Evolutionary conservation across 163 green algal genomes (phyloP).

Genomic region (Coccomyxa subellipsoidea): DNA sequence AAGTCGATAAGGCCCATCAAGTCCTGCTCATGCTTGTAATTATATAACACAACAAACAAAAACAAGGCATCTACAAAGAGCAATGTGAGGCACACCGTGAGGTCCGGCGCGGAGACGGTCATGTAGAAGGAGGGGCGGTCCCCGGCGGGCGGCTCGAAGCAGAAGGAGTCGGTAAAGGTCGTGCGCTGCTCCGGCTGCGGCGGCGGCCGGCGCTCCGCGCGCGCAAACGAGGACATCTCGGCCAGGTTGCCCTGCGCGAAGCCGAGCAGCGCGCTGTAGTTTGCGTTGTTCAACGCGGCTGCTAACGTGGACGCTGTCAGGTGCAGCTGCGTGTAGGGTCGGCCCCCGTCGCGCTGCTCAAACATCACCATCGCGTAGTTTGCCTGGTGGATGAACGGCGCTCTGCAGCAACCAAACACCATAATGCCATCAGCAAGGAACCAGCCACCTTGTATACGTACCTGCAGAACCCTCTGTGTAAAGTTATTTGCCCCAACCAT

Average conservation of each 20-base stretch:
- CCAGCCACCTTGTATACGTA: too few species aligned
- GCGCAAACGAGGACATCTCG: slow-evolving; percentile 23
- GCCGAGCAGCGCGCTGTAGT: slow-evolving; percentile 25
- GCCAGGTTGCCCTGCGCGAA: slow-evolving; percentile 30
- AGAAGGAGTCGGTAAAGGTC: slow-evolving; percentile 38
- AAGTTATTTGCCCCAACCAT: too few species aligned
- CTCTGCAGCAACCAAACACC: slow-evolving; percentile 12
- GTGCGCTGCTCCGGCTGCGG: slow-evolving; percentile 5
- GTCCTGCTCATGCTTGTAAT: background rate
- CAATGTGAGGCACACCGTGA: slow-evolving; percentile 42
- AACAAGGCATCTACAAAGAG: too few species aligned
- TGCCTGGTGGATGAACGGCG: slow-evolving; percentile 31
- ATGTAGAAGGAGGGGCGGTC: slow-evolving; percentile 48
- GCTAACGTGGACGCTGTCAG: slow-evolving; percentile 3
- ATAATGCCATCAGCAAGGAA: too few species aligned
- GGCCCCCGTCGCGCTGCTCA: slow-evolving; percentile 12
- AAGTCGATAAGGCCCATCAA: background rate
- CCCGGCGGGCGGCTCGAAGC: slow-evolving; percentile 44
- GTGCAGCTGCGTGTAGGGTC: slow-evolving; percentile 29
- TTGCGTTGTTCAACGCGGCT: slow-evolving; percentile 22
- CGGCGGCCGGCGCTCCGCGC: background rate
- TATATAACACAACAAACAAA: too few species aligned
- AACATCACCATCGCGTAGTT: slow-evolving; percentile 42
- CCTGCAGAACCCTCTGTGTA: too few species aligned
- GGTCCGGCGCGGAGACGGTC: slow-evolving; percentile 40